Evolutionary conservation across 1,139 yeast genomes (phyloP).

Genomic region (Geotrichum bryndzae): DNA sequence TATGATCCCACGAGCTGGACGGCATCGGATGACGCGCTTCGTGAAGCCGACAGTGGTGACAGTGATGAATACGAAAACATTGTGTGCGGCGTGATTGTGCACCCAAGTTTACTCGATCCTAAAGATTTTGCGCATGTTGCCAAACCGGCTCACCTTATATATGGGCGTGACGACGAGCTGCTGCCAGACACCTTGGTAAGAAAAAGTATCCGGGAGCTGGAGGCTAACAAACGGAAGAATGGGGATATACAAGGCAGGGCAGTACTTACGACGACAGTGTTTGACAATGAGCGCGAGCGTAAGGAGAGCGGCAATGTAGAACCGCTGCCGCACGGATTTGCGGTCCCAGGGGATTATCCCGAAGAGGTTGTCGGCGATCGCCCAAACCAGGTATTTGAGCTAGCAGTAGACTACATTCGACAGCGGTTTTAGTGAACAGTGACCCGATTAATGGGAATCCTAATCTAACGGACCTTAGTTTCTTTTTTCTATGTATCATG

Average conservation of each 20-base stretch:
- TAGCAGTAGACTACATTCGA: conserved; percentile 25
- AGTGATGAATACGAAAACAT: conserved; percentile 25
- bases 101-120: conserved; percentile 35
- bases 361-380: conserved; percentile 32
- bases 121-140: conserved; percentile 30
- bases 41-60: conserved; percentile 28
- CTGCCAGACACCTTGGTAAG: conserved; percentile 27
- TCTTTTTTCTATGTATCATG: background rate
- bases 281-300: conserved; percentile 20
- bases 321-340: conserved; percentile 39
- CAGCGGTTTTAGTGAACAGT: background rate
- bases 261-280: conserved; percentile 23
- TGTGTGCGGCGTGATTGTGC: conserved; percentile 34
- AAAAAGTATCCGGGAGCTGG: conserved; percentile 25
- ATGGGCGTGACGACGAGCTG: conserved; percentile 31
- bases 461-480: background rate
- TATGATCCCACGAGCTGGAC: conserved; percentile 17
- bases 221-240: conserved; percentile 18
- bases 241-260: conserved; percentile 18
- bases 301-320: conserved; percentile 17
- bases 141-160: conserved; percentile 34
- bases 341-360: conserved; percentile 39
- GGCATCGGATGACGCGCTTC: conserved; percentile 18
- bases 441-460: background rate
- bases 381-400: conserved; percentile 27